These are phyloP conservation scores for Pseudogymnoascus destructans DNA, from an alignment of 2,329 filamentous ascomycete species.

Conservation along the genomic window DNA sequence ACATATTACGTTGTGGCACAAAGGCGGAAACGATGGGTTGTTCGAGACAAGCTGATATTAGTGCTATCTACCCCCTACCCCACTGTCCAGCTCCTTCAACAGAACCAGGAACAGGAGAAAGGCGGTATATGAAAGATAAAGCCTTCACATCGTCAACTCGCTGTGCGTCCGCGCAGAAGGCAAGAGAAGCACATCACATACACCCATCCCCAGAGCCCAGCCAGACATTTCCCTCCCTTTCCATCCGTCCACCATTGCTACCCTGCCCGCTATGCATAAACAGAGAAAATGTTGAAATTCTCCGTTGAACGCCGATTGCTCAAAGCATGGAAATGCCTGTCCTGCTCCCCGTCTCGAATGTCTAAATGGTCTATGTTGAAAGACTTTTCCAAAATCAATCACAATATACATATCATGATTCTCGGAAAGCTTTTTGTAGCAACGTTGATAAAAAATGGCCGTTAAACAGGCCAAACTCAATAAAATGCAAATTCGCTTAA, in stretches of 20 bases:
- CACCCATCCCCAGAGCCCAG: background rate
- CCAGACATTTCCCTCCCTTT: background rate
- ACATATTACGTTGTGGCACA: background rate
- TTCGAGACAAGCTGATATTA: constrained; percentile 1
- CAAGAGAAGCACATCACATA: background rate
- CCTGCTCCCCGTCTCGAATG: constrained; percentile 12
- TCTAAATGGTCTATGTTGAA: constrained; percentile 27
- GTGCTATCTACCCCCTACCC: background rate
- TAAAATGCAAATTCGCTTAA: constrained; percentile 13
- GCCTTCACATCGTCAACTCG: background rate
- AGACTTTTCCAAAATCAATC: constrained; percentile 23
- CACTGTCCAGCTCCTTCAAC: background rate
- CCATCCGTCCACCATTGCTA: background rate
- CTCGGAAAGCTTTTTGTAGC: background rate
- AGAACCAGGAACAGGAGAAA: background rate
- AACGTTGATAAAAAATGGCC: background rate
- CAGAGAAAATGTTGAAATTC: constrained; percentile 28
- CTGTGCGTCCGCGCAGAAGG: background rate
- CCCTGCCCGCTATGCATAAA: background rate
- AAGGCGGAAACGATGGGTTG: background rate
- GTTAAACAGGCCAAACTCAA: background rate
- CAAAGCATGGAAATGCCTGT: constrained; percentile 15
- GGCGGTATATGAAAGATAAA: background rate
- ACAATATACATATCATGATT: background rate
- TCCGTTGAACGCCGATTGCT: constrained; percentile 25